Evolutionary conservation across 345 rosid genomes (phyloP), one percentile per base, ranked within the genome.

Genomic region (Salix arbutifolia): DNA sequence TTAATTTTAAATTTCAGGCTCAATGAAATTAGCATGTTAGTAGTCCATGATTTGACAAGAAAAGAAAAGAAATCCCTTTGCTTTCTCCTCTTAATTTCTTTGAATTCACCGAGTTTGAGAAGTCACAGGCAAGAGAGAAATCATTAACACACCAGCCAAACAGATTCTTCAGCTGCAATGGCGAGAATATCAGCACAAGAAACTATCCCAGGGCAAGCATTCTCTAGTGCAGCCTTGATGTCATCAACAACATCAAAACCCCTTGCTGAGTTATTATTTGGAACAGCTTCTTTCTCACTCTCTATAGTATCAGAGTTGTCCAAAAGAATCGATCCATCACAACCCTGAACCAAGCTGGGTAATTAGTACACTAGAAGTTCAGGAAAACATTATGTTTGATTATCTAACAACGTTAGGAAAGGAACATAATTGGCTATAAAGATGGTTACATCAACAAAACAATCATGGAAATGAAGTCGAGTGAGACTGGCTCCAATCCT

Each of bases 301-400:
- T 67, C 28, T 64, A 87, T 83, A 4, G 88, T 78, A 11, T 70
- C 64, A 6, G 74, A 71, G 69, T 81, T 80, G 79, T 90, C 91
- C 60, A 90, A 80, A 80, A 90, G 33, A 53, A 88, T 61, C 6
- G 94, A 90, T 25, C 77, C 91, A 74, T 90, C 91, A 67, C 94
- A 90, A 6, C 80, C 80, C 80, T 77, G 62, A 46, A 42, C 46
- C 46, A 42, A 42, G 14, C 44, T 42, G 64, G 25, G 38, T 11
- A 11, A 2, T 65, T 25, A 65, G 37, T 5, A n/a, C 19, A 30
- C 52, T 46, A 13, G 18, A 46, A 46, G 52, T 46, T 46, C 52
- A 14, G 4, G 52, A 46, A 40, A 40, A 40, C 14, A 40, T 10
- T 40, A 40, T 40, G 46, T 11, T 10, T 40, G 46, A 11, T 2